Conservation (phyloP, 2,329 filamentous ascomycete genomes). For the Pseudogymnoascus sp. region DNA sequence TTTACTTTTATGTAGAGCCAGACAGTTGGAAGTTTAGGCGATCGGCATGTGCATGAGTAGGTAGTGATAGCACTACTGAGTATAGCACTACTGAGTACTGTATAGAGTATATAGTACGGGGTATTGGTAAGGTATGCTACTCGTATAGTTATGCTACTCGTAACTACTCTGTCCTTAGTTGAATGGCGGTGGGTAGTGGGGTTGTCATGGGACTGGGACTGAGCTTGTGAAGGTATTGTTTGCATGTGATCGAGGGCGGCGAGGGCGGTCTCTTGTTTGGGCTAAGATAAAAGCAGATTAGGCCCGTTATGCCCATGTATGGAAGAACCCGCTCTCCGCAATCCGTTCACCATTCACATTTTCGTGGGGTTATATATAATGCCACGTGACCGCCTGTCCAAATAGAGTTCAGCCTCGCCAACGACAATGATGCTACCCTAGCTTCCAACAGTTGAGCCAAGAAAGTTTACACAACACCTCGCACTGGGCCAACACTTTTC, state of each 20-base stretch:
- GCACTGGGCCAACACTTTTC: not conserved
- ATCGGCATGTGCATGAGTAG: not conserved
- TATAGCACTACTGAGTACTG: not conserved
- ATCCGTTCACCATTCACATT: not conserved
- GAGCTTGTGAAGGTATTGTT: not conserved
- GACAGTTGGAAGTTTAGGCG: not conserved
- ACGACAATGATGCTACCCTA: conserved; percentile 1
- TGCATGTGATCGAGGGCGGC: not conserved
- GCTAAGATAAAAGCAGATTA: not conserved
- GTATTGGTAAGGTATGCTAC: too few species aligned
- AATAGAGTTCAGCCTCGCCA: conserved; percentile 4
- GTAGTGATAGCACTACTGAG: not conserved
- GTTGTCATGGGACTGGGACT: not conserved
- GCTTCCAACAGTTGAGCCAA: not conserved
- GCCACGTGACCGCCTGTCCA: not conserved
- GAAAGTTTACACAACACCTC: not conserved
- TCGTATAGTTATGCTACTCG: not conserved
- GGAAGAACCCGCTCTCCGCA: too few species aligned
- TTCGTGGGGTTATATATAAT: too few species aligned
- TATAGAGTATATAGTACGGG: not conserved
- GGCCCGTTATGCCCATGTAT: not conserved
- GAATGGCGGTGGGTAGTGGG: not conserved
- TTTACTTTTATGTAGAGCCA: not conserved
- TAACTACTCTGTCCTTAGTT: not conserved
- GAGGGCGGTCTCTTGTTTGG: not conserved